Base-by-base conservation (phyloP, 345 rosid species). In the Eucalyptus cloeziana region DNA sequence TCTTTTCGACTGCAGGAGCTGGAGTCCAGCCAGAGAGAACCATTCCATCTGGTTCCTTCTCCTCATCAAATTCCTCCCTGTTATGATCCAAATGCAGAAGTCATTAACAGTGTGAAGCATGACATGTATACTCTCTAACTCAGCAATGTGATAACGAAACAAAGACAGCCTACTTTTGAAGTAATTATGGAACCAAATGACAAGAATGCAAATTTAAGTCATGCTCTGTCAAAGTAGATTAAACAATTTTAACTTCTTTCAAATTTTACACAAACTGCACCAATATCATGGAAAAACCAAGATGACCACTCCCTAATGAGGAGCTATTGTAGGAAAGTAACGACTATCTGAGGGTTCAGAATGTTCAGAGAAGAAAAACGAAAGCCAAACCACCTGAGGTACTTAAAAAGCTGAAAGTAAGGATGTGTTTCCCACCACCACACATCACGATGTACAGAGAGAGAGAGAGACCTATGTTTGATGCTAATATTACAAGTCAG, bases 41-140 rank as follows among this genome's bases (percentile, higher is more conserved):
- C 99, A 98, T 96, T 91, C 95, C 98, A 91, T 98, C 99, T 3
- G 99, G 98, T 92, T 98, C 99, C 90, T 95, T 97, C 93, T 98
- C 99, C 91, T 95, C 97, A 10, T 98, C 99, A 88, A 98, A 98
- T 87, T 95, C 96, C 87, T 96, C 99, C 93, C 99, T 98, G 94
- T 30, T 7, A 89, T 67, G 37, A 83, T 25, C 37, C 54, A 87
- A 51, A 25, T 25, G 40, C 49, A 83, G 9, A 71, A 33, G 15
- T 43, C 30, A 40, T 31, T 64, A 33, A 40, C 51, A 31, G 85
- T n/a, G 87, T 30, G 58, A 52, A 40, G 4, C 47, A 76, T 76
- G n/a, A 76, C 43, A 76, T 40, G 85, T 12, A 22, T 76, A 76
- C 47, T 27, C 76, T n/a, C 19, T 64, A 40, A 76, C 47, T 76